Evolutionary conservation across 2,329 filamentous ascomycete genomes (phyloP), one percentile per base, ranked within the genome.

Genomic region (Aspergillus fischeri): DNA sequence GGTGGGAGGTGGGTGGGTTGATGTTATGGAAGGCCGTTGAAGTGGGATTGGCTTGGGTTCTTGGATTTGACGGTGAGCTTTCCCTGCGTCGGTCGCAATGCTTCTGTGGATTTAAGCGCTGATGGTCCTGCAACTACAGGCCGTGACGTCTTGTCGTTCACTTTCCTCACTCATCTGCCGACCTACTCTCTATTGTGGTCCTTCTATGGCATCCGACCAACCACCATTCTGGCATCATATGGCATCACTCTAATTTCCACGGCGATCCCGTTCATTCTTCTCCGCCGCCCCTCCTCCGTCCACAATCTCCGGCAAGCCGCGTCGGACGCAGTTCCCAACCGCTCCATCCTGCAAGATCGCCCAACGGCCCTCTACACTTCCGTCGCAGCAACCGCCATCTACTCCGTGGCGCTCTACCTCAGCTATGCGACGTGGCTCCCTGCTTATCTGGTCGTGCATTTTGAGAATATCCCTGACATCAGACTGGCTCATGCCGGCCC

Each of bases 391-490:
- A 83, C 88, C 7, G 81, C 83, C 52, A 86, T 96, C 61, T 95
- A 94, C 77, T 84, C 83, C 55, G 80, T 92, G n/a, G 79, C 85
- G 1, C 76, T 96, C 29, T 90, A 88, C 67, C 74, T 83, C 52
- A 86, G 87, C 54, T 86, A 89, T 72, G 81, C 82, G 57, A 86
- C 86, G 17, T 87, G 86, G 75, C 81, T 96, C 17, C 90, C 91
- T 6, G 74, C 78, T 25, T 85, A 85, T 67, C 80, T 97, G n/a
- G 83, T 92, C 52, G 77, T 85, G 29, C 83, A 93, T 77, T 96
- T 96, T 68, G 77, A 82, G n/a, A 82, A 81, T 55, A 81, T 97
- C 53, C 78, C 83, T 6, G 88, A 86, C 29, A 79, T 97, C 51
- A 82, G 84, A 60, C 80, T 83, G 11, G 89, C 86, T 2, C 86